Base-by-base conservation (phyloP, 2,329 filamentous ascomycete genomes). In the Cladorrhinum sp. region DNA sequence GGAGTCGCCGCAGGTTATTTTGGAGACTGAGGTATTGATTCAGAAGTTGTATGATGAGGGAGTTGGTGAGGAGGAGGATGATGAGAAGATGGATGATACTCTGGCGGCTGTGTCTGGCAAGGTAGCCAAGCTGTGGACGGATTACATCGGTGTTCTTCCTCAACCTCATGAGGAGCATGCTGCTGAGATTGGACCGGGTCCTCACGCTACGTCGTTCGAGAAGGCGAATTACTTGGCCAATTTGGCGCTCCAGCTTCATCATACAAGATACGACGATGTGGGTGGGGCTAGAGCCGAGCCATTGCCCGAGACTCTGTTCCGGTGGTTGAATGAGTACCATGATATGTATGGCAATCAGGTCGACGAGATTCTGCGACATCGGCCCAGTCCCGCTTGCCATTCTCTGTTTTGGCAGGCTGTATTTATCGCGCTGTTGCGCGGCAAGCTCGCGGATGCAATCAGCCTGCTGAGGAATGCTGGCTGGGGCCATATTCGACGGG, bases 381-480 rank as follows among this genome's bases (percentile, higher is more conserved):
- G 81, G 50, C 90, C 90, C 0, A 90, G 90, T 61, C 91, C 92
- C 22, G 89, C 91, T 1, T 85, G 86, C 49, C 90, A 95, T 69
- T 78, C 81, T 24, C 79, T 89, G 36, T 98, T 92, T 75, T 98
- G 93, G 93, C 90, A 93, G 70, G 86, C 86, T 1, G 78, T 96
- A n/a, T 90, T 88, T 67, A 85, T 85, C 58, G 80, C 86, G 13
- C 79, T 93, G 22, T 78, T 96, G 24, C 89, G 92, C 51, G 93
- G 93, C 48, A 87, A 89, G 60, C 83, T 96, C 49, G 68, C 73
- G 13, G 85, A 85, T 48, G 87, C 88, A 1, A 80, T 88, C n/a
- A 77, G 82, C 51, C 75, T 96, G 25, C 79, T 98, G 52, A 83
- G 81, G 60, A 83, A 85, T 57, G 92, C 91, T 10, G 90, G 91